phyloP scores from a whole-genome alignment of 352 stramenopile species.

The Pythium insidiosum region DNA sequence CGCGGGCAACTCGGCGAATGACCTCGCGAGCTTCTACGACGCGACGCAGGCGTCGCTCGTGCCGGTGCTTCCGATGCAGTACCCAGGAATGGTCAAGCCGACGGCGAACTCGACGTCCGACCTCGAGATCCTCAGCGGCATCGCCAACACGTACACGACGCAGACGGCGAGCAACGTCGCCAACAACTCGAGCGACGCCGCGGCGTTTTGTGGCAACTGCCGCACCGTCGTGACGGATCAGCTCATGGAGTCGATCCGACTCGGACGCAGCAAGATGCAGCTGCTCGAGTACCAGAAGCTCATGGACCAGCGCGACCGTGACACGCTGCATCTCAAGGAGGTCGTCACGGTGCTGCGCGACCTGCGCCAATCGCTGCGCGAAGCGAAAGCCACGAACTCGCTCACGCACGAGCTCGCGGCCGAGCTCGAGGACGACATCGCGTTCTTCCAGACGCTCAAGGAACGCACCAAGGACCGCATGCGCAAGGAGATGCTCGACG shows the following conservation, averaged over 20 bases:
- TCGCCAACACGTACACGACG: slow-evolving; percentile 70
- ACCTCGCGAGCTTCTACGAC: slow-evolving; percentile 65
- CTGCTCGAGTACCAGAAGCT: slow-evolving; percentile 41
- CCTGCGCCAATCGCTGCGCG: slow-evolving; percentile 40
- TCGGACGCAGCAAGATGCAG: slow-evolving; percentile 63
- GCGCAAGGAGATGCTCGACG: slow-evolving; percentile 46
- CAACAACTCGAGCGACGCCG: slow-evolving; percentile 35
- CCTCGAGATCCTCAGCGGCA: slow-evolving; percentile 78
- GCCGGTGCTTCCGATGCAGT: slow-evolving; percentile 58
- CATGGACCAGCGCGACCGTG: slow-evolving; percentile 52
- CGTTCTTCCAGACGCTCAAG: slow-evolving; percentile 63
- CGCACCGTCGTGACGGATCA: slow-evolving; percentile 59
- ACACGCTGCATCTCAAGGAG: slow-evolving; percentile 56
- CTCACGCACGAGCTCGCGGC: slow-evolving; percentile 44
- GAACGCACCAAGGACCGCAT: slow-evolving; percentile 64
- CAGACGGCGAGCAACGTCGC: slow-evolving; percentile 12
- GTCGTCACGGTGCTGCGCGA: slow-evolving; percentile 39
- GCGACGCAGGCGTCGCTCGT: slow-evolving; percentile 26
- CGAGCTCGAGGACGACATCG: slow-evolving; percentile 63
- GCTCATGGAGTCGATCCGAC: slow-evolving; percentile 68
- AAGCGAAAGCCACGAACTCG: slow-evolving; percentile 34
- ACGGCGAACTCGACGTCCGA: slow-evolving; percentile 38
- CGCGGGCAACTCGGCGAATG: too few relatives aligned
- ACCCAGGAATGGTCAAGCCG: slow-evolving; percentile 20
- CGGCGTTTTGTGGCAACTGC: slow-evolving; percentile 58